Conservation (phyloP, 352 stramenopile species). For the Phytophthora cactorum region DNA sequence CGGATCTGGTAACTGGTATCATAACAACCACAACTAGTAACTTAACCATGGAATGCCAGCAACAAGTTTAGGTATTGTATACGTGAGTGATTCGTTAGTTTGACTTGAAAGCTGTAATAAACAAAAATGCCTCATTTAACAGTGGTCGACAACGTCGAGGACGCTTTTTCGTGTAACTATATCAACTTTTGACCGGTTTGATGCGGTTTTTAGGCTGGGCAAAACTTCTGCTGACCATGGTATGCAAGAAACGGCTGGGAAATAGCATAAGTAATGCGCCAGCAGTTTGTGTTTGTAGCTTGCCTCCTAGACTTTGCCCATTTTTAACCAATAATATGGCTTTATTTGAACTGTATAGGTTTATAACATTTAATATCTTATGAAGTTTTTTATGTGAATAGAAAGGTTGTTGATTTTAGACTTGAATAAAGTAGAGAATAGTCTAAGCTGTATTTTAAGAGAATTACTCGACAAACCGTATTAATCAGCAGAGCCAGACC, state of each 20-base stretch:
- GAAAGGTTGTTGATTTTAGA: not conserved
- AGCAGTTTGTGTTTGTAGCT: not conserved
- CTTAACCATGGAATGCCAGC: too few relatives aligned
- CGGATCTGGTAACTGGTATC: too few relatives aligned
- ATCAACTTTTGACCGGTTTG: not conserved
- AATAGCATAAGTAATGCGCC: not conserved
- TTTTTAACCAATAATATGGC: too few relatives aligned
- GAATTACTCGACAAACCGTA: not conserved
- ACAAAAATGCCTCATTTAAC: not conserved
- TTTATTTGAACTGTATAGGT: too few relatives aligned
- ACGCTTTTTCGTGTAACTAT: not conserved
- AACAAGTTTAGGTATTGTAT: too few relatives aligned
- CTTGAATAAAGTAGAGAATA: not conserved
- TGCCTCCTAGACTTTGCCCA: too few relatives aligned
- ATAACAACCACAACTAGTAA: too few relatives aligned
- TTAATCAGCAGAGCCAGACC: not conserved
- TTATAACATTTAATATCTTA: not conserved
- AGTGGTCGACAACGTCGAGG: not conserved
- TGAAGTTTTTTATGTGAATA: not conserved
- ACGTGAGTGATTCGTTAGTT: too few relatives aligned
- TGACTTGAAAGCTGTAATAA: too few relatives aligned
- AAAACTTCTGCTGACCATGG: not conserved
- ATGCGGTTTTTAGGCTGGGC: not conserved
- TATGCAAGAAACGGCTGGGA: not conserved
- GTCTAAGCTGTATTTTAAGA: not conserved